Conservation (phyloP, 2,329 filamentous ascomycete genomes). For the Aspergillus alliaceus region DNA sequence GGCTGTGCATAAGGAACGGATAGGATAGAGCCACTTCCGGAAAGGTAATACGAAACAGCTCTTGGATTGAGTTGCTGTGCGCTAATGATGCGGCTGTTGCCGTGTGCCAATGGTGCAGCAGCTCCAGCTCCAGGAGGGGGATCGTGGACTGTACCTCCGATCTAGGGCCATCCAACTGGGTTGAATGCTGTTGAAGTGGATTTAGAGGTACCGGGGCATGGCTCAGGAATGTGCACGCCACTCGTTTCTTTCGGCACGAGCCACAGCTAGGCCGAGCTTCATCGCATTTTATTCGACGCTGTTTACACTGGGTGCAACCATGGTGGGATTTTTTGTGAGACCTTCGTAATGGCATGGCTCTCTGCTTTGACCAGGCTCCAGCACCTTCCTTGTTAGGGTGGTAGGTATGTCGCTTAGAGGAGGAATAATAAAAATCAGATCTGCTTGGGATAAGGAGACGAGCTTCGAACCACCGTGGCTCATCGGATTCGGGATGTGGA, state of each 20-base stretch:
- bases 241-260: conserved; percentile 6
- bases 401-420: neutral
- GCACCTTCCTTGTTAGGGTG: neutral
- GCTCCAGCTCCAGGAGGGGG: conserved; percentile 12
- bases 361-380: neutral
- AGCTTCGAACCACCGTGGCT: neutral
- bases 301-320: conserved; percentile 15
- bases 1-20: conserved; percentile 14
- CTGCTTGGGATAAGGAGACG: neutral
- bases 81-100: conserved; percentile 2
- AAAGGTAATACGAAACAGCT: conserved; percentile 6
- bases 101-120: conserved; percentile 16
- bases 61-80: neutral
- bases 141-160: neutral
- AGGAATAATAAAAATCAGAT: neutral
- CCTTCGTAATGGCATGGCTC: conserved; percentile 10
- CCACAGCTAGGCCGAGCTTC: conserved; percentile 12
- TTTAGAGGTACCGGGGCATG: neutral
- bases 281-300: conserved; percentile 17
- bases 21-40: conserved; percentile 5
- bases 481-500: neutral
- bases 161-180: no score
- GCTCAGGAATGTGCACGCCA: conserved; percentile 6
- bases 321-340: conserved; percentile 12
- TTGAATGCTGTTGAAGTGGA: neutral